Percentiles rank a stretch among this genome's conserved stretches.
Conservation (phyloP, 164 flowering plant species). For the Vitis labrusca region DNA sequence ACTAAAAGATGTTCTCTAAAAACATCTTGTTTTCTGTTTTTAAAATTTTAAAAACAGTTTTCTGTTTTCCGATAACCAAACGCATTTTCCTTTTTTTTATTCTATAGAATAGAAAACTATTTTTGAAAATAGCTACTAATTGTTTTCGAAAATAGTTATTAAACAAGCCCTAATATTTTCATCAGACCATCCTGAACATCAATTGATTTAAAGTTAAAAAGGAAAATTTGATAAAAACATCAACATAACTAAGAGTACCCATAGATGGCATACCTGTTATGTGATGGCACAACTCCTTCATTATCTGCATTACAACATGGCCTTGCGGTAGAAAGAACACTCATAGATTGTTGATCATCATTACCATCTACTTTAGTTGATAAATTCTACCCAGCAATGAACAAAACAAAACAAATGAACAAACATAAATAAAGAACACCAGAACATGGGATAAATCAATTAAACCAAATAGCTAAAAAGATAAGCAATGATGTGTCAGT, state of each 20-base stretch:
- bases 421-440: neutral
- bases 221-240: neutral
- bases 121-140: too few relatives aligned
- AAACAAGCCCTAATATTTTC: neutral
- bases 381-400: constrained; percentile 32
- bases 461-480: neutral
- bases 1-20: too few relatives aligned
- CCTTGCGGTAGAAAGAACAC: constrained; percentile 25
- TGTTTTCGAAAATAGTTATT: too few relatives aligned
- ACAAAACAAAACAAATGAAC: constrained; percentile 15
- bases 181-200: neutral
- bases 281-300: constrained; percentile 30
- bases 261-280: constrained; percentile 40
- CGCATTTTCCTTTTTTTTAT: too few relatives aligned
- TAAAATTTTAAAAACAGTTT: too few relatives aligned
- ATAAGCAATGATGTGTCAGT: neutral
- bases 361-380: constrained; percentile 36
- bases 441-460: neutral
- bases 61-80: too few relatives aligned
- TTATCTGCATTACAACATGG: constrained; percentile 24
- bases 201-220: neutral
- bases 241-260: neutral
- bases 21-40: too few relatives aligned
- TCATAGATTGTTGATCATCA: constrained; percentile 36
- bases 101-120: too few relatives aligned